Conservation (phyloP, 345 rosid species). For the Lepidium aucheri region DNA sequence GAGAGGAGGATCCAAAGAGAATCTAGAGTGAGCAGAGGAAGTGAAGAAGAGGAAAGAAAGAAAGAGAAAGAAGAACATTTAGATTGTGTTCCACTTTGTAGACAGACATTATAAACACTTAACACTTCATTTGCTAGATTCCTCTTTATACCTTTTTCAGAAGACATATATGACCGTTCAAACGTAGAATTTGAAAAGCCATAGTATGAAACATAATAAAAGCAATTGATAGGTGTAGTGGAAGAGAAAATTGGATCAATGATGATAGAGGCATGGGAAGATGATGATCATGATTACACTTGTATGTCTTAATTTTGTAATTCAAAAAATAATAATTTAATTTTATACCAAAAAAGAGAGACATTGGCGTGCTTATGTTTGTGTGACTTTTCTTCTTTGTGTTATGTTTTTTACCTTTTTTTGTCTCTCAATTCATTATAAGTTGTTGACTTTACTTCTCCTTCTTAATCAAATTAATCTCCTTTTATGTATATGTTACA, state of each 20-base stretch:
- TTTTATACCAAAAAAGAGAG: background rate
- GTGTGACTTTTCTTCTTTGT: constrained; percentile 21
- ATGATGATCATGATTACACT: constrained; percentile 23
- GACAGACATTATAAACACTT: constrained; percentile 24
- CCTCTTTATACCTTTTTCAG: constrained; percentile 13
- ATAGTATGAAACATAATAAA: background rate
- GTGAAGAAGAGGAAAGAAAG: constrained; percentile 16
- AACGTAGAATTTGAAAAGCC: background rate
- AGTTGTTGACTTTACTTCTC: constrained; percentile 14
- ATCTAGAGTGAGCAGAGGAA: constrained; percentile 5
- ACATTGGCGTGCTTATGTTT: constrained; percentile 26
- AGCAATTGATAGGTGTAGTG: constrained; percentile 13
- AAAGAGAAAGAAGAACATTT: background rate
- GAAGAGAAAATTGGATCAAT: constrained; percentile 16
- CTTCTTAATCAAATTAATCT: constrained; percentile 2
- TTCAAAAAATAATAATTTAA: background rate
- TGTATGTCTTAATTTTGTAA: background rate
- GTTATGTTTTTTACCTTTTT: constrained; percentile 13
- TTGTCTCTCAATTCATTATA: constrained; percentile 21
- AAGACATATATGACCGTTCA: constrained; percentile 19
- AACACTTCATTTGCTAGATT: constrained; percentile 3
- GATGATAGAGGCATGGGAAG: constrained; percentile 30
- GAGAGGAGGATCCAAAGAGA: constrained; percentile 11
- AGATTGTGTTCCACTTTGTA: constrained; percentile 4
- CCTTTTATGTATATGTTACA: constrained; percentile 11